Evolutionary conservation across 73 alveolate genomes (phyloP).

Genomic region (Stentor coeruleus): DNA sequence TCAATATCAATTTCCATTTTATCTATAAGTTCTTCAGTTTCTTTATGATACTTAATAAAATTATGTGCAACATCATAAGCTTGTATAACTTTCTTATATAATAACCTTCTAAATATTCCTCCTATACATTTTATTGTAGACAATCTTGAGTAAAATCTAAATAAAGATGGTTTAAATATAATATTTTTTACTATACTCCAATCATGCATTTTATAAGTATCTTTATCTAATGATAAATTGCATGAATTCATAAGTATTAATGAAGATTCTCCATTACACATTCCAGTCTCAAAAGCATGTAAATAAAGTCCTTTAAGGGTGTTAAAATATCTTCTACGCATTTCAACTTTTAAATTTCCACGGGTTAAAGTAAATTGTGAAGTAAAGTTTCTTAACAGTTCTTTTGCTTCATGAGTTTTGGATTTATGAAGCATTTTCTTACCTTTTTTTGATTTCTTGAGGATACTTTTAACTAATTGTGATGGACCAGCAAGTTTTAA

Average conservation of each 20-base stretch:
- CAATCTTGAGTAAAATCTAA: background rate
- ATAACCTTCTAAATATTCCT: background rate
- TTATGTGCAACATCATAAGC: conserved; percentile 33
- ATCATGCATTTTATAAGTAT: conserved; percentile 4
- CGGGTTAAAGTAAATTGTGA: background rate
- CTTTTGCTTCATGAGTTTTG: background rate
- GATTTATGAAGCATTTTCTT: background rate
- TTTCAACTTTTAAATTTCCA: conserved; percentile 29
- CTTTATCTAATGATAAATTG: conserved; percentile 35
- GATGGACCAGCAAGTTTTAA: background rate
- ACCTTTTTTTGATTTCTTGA: background rate
- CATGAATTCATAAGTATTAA: conserved; percentile 29
- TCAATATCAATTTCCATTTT: conserved; percentile 16
- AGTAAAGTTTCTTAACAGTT: background rate
- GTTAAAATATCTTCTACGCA: conserved; percentile 33
- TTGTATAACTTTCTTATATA: conserved; percentile 14
- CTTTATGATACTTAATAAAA: conserved; percentile 31
- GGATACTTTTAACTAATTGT: background rate
- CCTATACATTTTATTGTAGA: conserved; percentile 4
- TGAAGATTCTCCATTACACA: conserved; percentile 24
- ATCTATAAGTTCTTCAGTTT: conserved; percentile 25
- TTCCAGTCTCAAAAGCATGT: conserved; percentile 34
- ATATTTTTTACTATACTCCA: conserved; percentile 12
- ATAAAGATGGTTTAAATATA: background rate
- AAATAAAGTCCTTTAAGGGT: conserved; percentile 38